Conservation (phyloP, 2,329 filamentous ascomycete species). For the Myriangium duriaei region DNA sequence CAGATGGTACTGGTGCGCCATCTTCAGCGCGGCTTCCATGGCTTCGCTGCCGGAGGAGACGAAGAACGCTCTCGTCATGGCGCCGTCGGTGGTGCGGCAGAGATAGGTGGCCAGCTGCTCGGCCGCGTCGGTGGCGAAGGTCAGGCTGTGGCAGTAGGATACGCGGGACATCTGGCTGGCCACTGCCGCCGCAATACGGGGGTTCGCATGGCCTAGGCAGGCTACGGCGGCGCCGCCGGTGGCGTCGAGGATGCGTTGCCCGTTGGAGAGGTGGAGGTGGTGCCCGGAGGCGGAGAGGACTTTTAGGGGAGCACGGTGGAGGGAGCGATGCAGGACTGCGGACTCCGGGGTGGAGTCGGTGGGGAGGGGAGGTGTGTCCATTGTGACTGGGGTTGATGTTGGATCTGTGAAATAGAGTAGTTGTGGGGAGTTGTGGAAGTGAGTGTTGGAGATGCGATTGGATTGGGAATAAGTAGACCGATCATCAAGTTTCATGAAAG, state of each 20-base stretch:
- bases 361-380: constrained; percentile 1
- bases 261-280: constrained; percentile 41
- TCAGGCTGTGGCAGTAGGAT: constrained; percentile 46
- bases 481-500: no score
- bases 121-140: constrained; percentile 42
- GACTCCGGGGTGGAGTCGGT: constrained; percentile 10
- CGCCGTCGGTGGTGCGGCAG: constrained; percentile 38
- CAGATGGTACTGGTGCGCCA: constrained; percentile 53
- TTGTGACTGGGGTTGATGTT: no score
- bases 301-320: constrained; percentile 33
- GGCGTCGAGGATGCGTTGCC: constrained; percentile 54
- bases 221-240: constrained; percentile 62
- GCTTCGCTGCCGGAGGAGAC: constrained; percentile 52
- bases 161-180: constrained; percentile 45
- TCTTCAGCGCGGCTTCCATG: constrained; percentile 55
- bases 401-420: no score
- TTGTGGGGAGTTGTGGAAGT: no score
- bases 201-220: constrained; percentile 55
- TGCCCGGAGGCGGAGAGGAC: constrained; percentile 39
- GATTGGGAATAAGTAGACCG: no score
- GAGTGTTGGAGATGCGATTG: no score
- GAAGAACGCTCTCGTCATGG: constrained; percentile 44
- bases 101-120: constrained; percentile 41
- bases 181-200: constrained; percentile 48
- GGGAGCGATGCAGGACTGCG: constrained; percentile 41